Conservation (phyloP, 768 basidiomycete species). For the Crassisporium funariophilum region DNA sequence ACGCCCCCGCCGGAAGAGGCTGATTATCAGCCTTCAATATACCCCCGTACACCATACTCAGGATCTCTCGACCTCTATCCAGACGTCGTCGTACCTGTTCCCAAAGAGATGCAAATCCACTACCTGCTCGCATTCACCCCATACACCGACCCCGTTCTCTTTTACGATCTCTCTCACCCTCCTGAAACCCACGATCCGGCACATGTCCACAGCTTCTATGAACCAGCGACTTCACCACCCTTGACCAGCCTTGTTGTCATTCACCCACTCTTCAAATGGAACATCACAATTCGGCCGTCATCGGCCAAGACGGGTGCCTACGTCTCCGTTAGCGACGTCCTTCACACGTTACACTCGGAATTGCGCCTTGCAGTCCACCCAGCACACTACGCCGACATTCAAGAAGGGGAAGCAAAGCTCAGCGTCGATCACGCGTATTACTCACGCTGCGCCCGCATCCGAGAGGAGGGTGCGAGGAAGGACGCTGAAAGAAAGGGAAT, state of each 20-base stretch:
- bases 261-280: conserved; percentile 33
- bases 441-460: conserved; percentile 37
- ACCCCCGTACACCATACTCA: conserved; percentile 32
- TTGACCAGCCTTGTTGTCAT: conserved; percentile 35
- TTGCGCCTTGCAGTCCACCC: conserved; percentile 48
- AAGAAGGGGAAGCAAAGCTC: conserved; percentile 31
- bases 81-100: conserved; percentile 14
- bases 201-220: conserved; percentile 34
- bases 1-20: conserved; percentile 37
- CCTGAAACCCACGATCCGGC: conserved; percentile 26
- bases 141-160: conserved; percentile 32
- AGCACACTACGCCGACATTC: conserved; percentile 44
- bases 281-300: conserved; percentile 35
- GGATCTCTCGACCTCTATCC: conserved; percentile 26
- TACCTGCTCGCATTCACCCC: conserved; percentile 42
- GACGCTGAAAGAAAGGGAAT: conserved; percentile 50
- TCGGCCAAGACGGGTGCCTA: conserved; percentile 27
- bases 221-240: conserved; percentile 47
- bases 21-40: conserved; percentile 20
- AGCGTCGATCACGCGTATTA: conserved; percentile 50
- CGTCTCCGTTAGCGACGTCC: conserved; percentile 52
- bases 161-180: conserved; percentile 40
- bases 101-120: conserved; percentile 42
- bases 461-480: conserved; percentile 29
- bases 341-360: conserved; percentile 45